Evolutionary conservation across 2,329 filamentous ascomycete species (phyloP).

Genomic region (Sphaerulina vaccinii): DNA sequence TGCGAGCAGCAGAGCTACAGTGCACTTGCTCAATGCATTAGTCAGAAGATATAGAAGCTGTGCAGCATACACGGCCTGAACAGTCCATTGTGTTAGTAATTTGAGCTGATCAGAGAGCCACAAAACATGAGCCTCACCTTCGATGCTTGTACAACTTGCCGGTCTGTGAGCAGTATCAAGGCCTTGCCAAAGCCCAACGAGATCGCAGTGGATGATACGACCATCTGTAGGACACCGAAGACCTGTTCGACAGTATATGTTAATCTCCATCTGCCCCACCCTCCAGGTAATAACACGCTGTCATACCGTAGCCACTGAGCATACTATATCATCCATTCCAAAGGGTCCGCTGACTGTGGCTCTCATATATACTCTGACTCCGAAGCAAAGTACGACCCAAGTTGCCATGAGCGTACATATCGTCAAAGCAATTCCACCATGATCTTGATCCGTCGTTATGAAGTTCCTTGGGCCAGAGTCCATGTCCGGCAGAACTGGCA

Average conservation of each 20-base stretch:
- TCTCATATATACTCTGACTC: conserved; percentile 28
- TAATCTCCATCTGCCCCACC: neutral
- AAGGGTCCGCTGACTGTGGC: conserved; percentile 28
- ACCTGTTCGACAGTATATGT: conserved; percentile 7
- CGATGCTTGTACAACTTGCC: conserved; percentile 17
- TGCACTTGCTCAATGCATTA: conserved; percentile 25
- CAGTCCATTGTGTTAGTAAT: neutral
- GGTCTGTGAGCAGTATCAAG: conserved; percentile 18
- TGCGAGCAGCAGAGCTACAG: conserved; percentile 28
- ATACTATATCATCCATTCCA: conserved; percentile 27
- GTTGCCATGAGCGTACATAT: conserved; percentile 29
- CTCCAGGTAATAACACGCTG: neutral
- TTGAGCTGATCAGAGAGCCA: neutral
- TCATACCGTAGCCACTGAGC: conserved; percentile 26
- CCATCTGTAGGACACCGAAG: conserved; percentile 27
- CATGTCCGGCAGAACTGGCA: conserved; percentile 22
- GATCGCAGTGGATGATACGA: conserved; percentile 24
- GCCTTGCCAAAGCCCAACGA: conserved; percentile 29
- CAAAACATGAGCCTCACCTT: conserved; percentile 15
- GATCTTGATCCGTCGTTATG: conserved; percentile 27
- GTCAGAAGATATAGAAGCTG: conserved; percentile 27
- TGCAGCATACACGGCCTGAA: conserved; percentile 26
- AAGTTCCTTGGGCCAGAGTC: conserved; percentile 26
- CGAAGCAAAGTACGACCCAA: conserved; percentile 28
- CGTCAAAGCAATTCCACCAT: conserved; percentile 29